These are phyloP conservation scores for Aspergillus novofumigatus DNA, from an alignment of 2,329 filamentous ascomycete species.

Conservation along the genomic window DNA sequence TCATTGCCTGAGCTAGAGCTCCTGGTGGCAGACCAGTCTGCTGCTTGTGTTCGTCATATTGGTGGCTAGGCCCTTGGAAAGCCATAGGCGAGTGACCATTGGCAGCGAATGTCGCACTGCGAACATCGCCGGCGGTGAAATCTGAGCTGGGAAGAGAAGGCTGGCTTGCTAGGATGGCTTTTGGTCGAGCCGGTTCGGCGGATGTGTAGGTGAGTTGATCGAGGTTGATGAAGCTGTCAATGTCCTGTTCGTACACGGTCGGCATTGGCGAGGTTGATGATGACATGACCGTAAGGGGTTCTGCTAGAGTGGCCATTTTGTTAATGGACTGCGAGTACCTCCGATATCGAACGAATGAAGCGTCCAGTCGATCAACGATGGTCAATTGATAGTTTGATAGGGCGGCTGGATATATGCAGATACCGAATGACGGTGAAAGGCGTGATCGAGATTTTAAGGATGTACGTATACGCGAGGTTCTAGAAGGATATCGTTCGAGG, in stretches of 20 bases:
- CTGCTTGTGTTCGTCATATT: constrained; percentile 93
- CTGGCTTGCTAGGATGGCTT: constrained; percentile 33
- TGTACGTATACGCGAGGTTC: background rate
- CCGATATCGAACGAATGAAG: background rate
- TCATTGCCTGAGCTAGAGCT: constrained; percentile 73
- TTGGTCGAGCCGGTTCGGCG: constrained; percentile 31
- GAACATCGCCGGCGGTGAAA: constrained; percentile 27
- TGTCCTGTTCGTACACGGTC: constrained; percentile 40
- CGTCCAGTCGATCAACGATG: background rate
- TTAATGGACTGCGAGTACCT: constrained; percentile 1
- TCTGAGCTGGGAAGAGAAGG: constrained; percentile 35
- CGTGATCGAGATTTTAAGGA: background rate
- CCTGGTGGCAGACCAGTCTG: constrained; percentile 89
- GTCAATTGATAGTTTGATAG: background rate
- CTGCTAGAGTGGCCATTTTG: constrained; percentile 35
- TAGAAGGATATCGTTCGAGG: background rate
- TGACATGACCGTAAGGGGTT: constrained; percentile 27
- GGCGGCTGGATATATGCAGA: background rate
- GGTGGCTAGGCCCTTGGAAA: constrained; percentile 80
- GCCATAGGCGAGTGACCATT: constrained; percentile 48
- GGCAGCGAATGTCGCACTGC: constrained; percentile 33
- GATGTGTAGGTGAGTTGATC: constrained; percentile 42
- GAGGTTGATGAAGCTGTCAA: constrained; percentile 46
- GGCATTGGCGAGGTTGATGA: constrained; percentile 27
- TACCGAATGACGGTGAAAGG: background rate